Evolutionary conservation across 805 yeast species (phyloP), one percentile per base, ranked within the genome.

Genomic region (Kodamaea kakaduensis): DNA sequence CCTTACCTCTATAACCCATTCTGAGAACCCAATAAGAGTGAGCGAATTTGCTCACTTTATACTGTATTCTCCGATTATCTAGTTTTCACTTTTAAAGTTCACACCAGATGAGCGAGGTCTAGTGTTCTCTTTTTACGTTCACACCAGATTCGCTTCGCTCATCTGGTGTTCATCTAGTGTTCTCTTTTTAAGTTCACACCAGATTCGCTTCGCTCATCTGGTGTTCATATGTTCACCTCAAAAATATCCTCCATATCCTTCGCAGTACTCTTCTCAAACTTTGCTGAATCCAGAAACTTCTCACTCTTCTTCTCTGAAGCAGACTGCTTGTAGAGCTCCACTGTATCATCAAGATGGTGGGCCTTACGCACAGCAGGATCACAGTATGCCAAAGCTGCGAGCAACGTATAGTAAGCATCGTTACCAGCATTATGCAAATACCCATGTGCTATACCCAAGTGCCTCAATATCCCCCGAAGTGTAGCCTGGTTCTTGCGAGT

Each of bases 391-490:
- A 54, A 29, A 9, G 54, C 57, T 15, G 56, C 59, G 17, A 52
- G 36, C 9, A 54, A 34, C 10, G 59, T 53, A 35, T 49, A 54
- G 41, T 54, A 54, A 9, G 59, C 57, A 32, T 54, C 59, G 40
- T 54, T 54, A 31, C 53, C 58, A 1, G 59, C 59, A 31, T 54
- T 54, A 34, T 54, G 59, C 23, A 54, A 48, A 17, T 45, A 37
- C n/a, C 50, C 51, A 20, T 53, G 54, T 7, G 57, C 54, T 14
- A 54, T 45, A 2, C 39, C 47, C 21, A 44, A 33, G 8, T 38
- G 27, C 6, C 54, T 50, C 9, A 54, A 35, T 13, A 51, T 41
- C 2, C 54, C 52, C 4, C 54, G 41, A 3, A 54, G 42, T 2
- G 52, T 44, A 6, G 52, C 55, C 8, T 51, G 52, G 8, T 35